Evolutionary conservation across 1,284 basidiomycete species (phyloP).

Genomic region (Apiotrichum sp.): DNA sequence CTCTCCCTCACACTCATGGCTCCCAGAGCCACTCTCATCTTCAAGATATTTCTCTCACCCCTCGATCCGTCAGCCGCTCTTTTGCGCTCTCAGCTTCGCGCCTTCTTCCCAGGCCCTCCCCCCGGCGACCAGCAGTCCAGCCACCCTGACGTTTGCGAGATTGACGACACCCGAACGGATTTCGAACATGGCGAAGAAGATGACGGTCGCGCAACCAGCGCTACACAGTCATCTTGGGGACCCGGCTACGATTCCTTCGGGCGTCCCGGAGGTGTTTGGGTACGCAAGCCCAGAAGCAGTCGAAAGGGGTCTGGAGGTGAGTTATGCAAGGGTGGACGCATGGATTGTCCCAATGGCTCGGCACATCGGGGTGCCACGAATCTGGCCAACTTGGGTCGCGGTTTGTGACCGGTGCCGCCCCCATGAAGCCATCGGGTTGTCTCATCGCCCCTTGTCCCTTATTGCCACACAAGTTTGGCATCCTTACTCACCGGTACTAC

Average conservation of each 20-base stretch:
- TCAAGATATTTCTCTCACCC: constrained; percentile 55
- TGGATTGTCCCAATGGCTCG: not conserved
- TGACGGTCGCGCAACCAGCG: not conserved
- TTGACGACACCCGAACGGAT: constrained; percentile 18
- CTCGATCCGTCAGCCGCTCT: constrained; percentile 47
- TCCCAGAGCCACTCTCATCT: constrained; percentile 52
- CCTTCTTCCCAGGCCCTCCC: constrained; percentile 48
- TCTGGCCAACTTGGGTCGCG: too few relatives aligned
- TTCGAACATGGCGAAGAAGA: constrained; percentile 26
- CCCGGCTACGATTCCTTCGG: constrained; percentile 32
- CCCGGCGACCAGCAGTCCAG: constrained; percentile 6
- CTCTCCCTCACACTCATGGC: constrained; percentile 53
- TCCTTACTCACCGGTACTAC: constrained; percentile 4
- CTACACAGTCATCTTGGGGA: constrained; percentile 1
- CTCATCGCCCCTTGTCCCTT: not conserved
- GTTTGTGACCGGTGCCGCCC: too few relatives aligned
- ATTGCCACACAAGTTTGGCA: not conserved
- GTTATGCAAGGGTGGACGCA: constrained; percentile 7
- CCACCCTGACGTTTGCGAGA: constrained; percentile 12
- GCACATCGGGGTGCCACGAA: not conserved
- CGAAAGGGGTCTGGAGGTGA: constrained; percentile 46
- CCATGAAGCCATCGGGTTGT: too few relatives aligned
- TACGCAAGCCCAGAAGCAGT: constrained; percentile 47
- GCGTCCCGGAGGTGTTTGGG: constrained; percentile 45
- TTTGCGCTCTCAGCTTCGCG: constrained; percentile 48